These are phyloP conservation scores for Clonostachys solani DNA, from an alignment of 2,329 filamentous ascomycete genomes.

Conservation along the genomic window DNA sequence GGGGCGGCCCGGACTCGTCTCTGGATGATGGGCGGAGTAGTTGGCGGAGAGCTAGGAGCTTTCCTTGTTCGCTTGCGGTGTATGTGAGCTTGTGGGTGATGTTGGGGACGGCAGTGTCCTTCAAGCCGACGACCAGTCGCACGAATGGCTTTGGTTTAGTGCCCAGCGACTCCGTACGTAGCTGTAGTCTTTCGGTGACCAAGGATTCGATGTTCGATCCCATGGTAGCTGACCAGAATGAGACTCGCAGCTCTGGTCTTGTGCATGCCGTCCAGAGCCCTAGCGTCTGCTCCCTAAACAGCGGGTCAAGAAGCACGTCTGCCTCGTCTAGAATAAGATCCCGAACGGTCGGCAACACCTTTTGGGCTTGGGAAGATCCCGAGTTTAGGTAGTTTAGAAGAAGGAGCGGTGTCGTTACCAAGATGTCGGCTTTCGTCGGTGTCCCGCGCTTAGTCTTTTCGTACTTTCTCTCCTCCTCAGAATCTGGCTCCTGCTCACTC, in stretches of 20 bases:
- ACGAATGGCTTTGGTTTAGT: conserved; percentile 51
- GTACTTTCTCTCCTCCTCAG: conserved; percentile 11
- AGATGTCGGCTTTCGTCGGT: conserved; percentile 26
- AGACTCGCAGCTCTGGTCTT: conserved; percentile 64
- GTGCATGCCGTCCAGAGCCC: conserved; percentile 78
- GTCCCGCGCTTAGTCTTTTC: conserved; percentile 9
- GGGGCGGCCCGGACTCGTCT: conserved; percentile 47
- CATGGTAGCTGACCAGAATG: conserved; percentile 96
- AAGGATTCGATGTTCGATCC: conserved; percentile 86
- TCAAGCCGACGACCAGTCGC: conserved; percentile 89
- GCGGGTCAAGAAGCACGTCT: conserved; percentile 85
- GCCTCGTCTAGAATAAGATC: conserved; percentile 87
- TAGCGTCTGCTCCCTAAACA: conserved; percentile 87
- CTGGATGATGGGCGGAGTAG: conserved; percentile 72
- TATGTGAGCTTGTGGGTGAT: conserved; percentile 87
- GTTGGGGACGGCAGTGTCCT: conserved; percentile 92
- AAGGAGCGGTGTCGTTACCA: conserved; percentile 46
- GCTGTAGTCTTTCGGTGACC: conserved; percentile 61
- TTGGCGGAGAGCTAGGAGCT: conserved; percentile 86
- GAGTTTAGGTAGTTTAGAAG: conserved; percentile 68
- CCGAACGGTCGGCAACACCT: conserved; percentile 61
- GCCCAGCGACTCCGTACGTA: conserved; percentile 38
- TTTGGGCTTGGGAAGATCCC: conserved; percentile 35
- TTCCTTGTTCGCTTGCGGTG: conserved; percentile 88
- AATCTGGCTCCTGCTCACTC: conserved; percentile 27